These are phyloP conservation scores for Trametes villosa DNA, from an alignment of 768 basidiomycete genomes.

Conservation along the genomic window DNA sequence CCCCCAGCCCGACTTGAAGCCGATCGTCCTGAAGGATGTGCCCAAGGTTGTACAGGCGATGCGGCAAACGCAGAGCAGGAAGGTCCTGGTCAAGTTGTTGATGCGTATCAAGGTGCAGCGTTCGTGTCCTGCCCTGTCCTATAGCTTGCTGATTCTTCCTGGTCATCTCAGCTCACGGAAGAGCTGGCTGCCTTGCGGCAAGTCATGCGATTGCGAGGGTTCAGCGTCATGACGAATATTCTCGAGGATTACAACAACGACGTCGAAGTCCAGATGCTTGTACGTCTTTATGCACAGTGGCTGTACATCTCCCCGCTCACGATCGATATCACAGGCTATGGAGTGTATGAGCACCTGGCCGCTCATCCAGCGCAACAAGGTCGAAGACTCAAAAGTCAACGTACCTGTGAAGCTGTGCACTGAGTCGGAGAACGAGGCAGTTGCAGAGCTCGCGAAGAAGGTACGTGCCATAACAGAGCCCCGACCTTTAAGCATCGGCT, in stretches of 20 bases:
- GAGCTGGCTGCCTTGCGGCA: conserved; percentile 78
- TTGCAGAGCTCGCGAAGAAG: conserved; percentile 64
- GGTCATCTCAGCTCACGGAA: conserved; percentile 70
- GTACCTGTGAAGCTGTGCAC: conserved; percentile 60
- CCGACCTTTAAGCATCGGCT: no score
- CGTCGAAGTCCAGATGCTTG: conserved; percentile 68
- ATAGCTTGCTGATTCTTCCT: neutral
- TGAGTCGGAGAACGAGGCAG: conserved; percentile 56
- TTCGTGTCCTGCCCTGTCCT: neutral
- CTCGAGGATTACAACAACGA: conserved; percentile 78
- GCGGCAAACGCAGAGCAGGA: conserved; percentile 82
- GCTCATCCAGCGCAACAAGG: conserved; percentile 84
- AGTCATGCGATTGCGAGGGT: conserved; percentile 91
- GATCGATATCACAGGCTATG: conserved; percentile 49
- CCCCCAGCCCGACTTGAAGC: conserved; percentile 72
- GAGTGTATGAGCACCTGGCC: conserved; percentile 81
- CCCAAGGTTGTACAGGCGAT: conserved; percentile 92
- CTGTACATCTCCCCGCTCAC: neutral
- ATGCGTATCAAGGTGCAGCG: conserved; percentile 75
- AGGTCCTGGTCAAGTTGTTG: conserved; percentile 81
- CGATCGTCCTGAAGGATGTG: conserved; percentile 77
- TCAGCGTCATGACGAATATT: conserved; percentile 89
- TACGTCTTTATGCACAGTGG: conserved; percentile 41
- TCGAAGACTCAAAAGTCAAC: conserved; percentile 75
- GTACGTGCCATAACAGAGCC: conserved; percentile 44